Percentiles rank a stretch among this genome's conserved stretches.
These are phyloP conservation scores for Pythium monospermum DNA, from an alignment of 352 stramenopile species.

Conservation along the genomic window DNA sequence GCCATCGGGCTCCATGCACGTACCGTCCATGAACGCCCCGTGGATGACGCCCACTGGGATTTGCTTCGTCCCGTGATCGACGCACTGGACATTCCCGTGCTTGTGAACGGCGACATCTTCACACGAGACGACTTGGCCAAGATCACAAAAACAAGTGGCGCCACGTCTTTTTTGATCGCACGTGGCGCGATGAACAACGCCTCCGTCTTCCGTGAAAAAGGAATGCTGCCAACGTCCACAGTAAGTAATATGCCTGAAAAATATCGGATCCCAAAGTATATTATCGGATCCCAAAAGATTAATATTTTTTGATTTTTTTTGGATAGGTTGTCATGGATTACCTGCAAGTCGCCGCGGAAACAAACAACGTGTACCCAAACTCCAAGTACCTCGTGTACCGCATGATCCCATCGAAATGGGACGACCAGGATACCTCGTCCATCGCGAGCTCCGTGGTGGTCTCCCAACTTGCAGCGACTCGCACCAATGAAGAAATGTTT, in stretches of 20 bases:
- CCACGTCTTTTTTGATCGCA: constrained; percentile 78
- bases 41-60: constrained; percentile 71
- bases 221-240: constrained; percentile 52
- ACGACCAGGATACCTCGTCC: constrained; percentile 27
- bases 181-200: constrained; percentile 77
- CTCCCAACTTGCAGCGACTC: constrained; percentile 49
- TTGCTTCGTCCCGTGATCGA: constrained; percentile 56
- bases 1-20: constrained; percentile 73
- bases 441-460: constrained; percentile 36
- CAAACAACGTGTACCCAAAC: constrained; percentile 87
- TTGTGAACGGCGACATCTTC: constrained; percentile 89
- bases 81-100: constrained; percentile 69
- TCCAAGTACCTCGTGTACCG: constrained; percentile 88
- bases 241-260: no score
- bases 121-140: constrained; percentile 59
- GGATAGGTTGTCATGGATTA: constrained; percentile 54
- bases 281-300: no score
- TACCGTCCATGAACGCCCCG: constrained; percentile 57
- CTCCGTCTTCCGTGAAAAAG: constrained; percentile 71
- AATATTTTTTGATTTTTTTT: no score
- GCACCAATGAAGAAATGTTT: constrained; percentile 69
- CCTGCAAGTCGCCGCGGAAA: constrained; percentile 66
- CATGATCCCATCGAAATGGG: constrained; percentile 70
- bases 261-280: no score
- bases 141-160: constrained; percentile 54